Evolutionary conservation across 768 basidiomycete species (phyloP), one percentile per base, ranked within the genome.

Genomic region (Panaeolus papilionaceus): DNA sequence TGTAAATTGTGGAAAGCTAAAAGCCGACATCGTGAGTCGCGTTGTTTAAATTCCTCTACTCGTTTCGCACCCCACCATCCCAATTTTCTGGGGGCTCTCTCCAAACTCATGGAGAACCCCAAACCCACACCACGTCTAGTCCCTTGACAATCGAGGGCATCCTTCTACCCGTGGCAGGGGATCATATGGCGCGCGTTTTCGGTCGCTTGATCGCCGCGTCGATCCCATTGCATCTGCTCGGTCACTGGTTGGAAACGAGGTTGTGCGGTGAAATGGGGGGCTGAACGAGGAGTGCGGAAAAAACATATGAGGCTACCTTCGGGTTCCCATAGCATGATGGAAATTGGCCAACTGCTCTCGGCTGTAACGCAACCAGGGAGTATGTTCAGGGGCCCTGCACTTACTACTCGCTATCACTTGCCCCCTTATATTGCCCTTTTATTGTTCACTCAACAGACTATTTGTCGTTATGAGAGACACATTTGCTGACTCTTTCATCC

Each of bases 51-150:
- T 89, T 88, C 88, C 87, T 89, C 87, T 89, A 88, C 92, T 94
- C 92, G 92, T 93, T 94, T 93, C 89, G 92, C 91, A 91, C 92
- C 91, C 90, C 89, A 89, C 90, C 85, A 90, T 89, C 90, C 93
- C 91, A 92, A 93, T 92, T 94, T 95, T 95, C 94, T 94, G 91
- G 93, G 93, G 94, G 94, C 93, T 94, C 93, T 95, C 92, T 92
- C 92, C 92, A 85, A 83, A 86, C 80, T 83, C 83, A 88, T 88
- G 92, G 92, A 85, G 94, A 95, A 94, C 93, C 93, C 92, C 92
- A 91, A 94, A 87, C 94, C 92, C 92, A 87, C 85, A 84, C 88
- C 88, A 84, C 89, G 92, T 84, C n/a, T 83, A 78, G 87, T 83
- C 83, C 85, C 87, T 90, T 86, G 89, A 89, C 75, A 85, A 86